Evolutionary conservation across 2,329 filamentous ascomycete species (phyloP), one percentile per base, ranked within the genome.

Genomic region (Fusarium sp.): DNA sequence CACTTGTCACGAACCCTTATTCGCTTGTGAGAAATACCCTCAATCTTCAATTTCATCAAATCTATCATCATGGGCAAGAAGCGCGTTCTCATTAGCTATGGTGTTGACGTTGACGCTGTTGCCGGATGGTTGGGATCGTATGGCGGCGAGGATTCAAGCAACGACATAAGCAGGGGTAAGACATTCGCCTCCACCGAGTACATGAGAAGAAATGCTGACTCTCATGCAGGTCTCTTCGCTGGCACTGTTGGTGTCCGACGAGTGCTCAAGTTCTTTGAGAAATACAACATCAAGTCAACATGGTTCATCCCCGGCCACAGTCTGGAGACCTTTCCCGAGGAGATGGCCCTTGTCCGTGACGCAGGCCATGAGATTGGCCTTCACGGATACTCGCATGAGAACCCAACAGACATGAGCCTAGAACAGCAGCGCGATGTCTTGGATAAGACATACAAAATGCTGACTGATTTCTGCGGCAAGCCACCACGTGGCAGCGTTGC

Each of bases 371-470:
- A 87, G 74, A 86, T 87, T 16, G 85, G 88, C 14, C 85, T 89
- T n/a, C 93, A 94, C 72, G 93, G 92, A 6, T 94, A 94, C 82
- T 90, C 88, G 0, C 92, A 94, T 77, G 93, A 94, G 79, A 94
- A 94, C 76, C 92, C 93, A 0, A 86, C 85, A 0, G 89, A 91
- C 66, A 93, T 94, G 92, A 92, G 87, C 0, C 80, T 93, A 2
- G 92, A 94, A 78, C 93, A 95, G 82, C 93, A 95, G 80, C 88
- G 88, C 16, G 92, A 93, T 66, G 91, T 95, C 18, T 87, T 96
- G 7, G 91, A 93, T 76, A 93, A 93, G 81, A 94, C 92, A 10
- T 94, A 91, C 79, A 87, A 88, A 24, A 86, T 94, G 81, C 87
- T 94, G 37, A 93, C 90, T 0, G 89, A 92, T 0, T 93, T 95